Evolutionary conservation across 768 basidiomycete genomes (phyloP).

Genomic region (Termitomyces sp.): DNA sequence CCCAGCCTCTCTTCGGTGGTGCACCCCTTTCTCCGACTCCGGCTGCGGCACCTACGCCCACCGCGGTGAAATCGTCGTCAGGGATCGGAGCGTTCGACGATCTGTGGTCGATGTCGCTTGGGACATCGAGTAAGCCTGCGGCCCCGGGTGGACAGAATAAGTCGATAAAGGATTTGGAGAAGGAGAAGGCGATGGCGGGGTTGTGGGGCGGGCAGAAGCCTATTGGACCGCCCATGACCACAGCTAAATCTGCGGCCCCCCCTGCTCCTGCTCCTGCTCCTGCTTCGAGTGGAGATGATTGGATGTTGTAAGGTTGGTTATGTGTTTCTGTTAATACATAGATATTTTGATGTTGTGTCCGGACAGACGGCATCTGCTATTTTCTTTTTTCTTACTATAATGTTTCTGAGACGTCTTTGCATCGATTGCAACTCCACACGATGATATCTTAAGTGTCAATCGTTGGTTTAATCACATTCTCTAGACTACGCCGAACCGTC

Average conservation of each 20-base stretch:
- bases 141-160: slow-evolving; percentile 35
- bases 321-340: not conserved
- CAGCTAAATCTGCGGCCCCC: not conserved
- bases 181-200: slow-evolving; percentile 76
- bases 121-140: slow-evolving; percentile 36
- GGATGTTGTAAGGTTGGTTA: slow-evolving; percentile 3
- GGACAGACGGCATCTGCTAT: not conserved
- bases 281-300: slow-evolving; percentile 6
- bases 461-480: slow-evolving; percentile 19
- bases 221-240: not conserved
- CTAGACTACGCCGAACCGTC: slow-evolving; percentile 48
- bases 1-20: slow-evolving; percentile 24
- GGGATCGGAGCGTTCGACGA: slow-evolving; percentile 71
- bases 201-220: slow-evolving; percentile 61
- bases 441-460: not conserved
- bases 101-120: slow-evolving; percentile 80
- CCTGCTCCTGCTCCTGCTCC: not conserved
- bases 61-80: slow-evolving; percentile 31
- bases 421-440: not conserved
- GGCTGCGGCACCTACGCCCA: slow-evolving; percentile 7
- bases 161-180: slow-evolving; percentile 86
- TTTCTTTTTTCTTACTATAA: not conserved
- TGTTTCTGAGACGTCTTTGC: not conserved
- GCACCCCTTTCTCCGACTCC: slow-evolving; percentile 29
- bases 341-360: not conserved